phyloP scores from a whole-genome alignment of 2,329 filamentous ascomycete species.

The Aspergillus neoniger region DNA sequence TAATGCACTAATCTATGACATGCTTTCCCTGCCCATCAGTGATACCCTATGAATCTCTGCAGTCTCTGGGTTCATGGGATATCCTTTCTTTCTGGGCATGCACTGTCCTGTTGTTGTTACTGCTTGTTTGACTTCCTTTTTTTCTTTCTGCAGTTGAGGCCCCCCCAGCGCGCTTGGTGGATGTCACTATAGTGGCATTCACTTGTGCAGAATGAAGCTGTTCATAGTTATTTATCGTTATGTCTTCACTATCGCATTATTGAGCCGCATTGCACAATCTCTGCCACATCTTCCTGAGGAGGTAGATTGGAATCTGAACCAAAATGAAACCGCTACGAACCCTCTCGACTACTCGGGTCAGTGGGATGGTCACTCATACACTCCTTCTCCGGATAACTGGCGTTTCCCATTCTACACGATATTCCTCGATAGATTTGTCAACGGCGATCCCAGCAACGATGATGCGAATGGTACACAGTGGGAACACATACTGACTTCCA shows the following conservation, averaged over 20 bases:
- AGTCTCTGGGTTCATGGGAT: not conserved
- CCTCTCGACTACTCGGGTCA: conserved; percentile 60
- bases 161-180: not conserved
- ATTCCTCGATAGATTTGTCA: conserved; percentile 64
- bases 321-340: conserved; percentile 55
- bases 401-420: conserved; percentile 66
- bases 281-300: conserved; percentile 2
- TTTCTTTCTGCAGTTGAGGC: conserved; percentile 2
- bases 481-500: conserved; percentile 61
- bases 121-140: not conserved
- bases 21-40: not conserved
- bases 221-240: not conserved
- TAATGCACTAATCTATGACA: conserved; percentile 1
- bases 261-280: not conserved
- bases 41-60: not conserved
- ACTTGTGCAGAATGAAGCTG: conserved; percentile 8
- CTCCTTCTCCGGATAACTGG: conserved; percentile 61
- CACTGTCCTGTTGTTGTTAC: not conserved
- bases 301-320: conserved; percentile 60
- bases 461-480: conserved; percentile 61
- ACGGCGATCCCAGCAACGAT: conserved; percentile 64
- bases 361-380: conserved; percentile 54
- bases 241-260: not conserved
- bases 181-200: conserved; percentile 10
- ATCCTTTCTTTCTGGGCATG: not conserved